These are phyloP conservation scores for Phialocephala subalpina DNA, from an alignment of 2,329 filamentous ascomycete species.

Conservation along the genomic window DNA sequence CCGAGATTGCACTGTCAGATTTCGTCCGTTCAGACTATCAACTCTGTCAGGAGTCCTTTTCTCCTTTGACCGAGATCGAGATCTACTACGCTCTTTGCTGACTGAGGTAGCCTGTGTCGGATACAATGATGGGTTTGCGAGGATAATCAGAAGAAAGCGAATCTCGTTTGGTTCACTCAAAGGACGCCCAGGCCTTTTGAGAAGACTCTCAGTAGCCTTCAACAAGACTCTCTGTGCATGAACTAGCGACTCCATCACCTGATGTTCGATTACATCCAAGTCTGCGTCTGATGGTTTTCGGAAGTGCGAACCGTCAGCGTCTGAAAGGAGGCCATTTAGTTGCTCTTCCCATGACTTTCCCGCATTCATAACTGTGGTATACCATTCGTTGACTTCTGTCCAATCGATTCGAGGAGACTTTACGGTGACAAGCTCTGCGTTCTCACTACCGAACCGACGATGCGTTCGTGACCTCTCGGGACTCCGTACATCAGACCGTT, in stretches of 20 bases:
- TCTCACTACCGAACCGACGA: slow-evolving; percentile 38
- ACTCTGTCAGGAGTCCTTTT: slow-evolving; percentile 30
- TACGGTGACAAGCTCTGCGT: slow-evolving; percentile 55
- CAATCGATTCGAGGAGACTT: slow-evolving; percentile 79
- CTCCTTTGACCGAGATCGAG: slow-evolving; percentile 37
- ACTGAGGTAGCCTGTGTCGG: slow-evolving; percentile 43
- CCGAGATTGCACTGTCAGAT: slow-evolving; percentile 15
- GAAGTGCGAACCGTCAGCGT: slow-evolving; percentile 29
- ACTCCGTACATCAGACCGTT: slow-evolving; percentile 50
- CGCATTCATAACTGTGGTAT: slow-evolving; percentile 72
- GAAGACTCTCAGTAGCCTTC: slow-evolving; percentile 79
- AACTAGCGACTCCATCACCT: slow-evolving; percentile 67
- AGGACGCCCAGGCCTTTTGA: slow-evolving; percentile 80
- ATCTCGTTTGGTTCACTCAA: slow-evolving; percentile 74
- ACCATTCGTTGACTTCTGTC: slow-evolving; percentile 77
- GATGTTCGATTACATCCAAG: slow-evolving; percentile 55
- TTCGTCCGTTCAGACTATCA: slow-evolving; percentile 18
- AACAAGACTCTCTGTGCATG: slow-evolving; percentile 75
- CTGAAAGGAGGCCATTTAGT: slow-evolving; percentile 60
- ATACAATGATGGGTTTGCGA: slow-evolving; percentile 81
- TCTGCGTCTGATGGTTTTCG: slow-evolving; percentile 34
- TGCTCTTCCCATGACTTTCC: slow-evolving; percentile 71
- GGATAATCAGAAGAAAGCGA: slow-evolving; percentile 79
- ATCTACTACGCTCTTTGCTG: slow-evolving; percentile 26
- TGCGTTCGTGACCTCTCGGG: slow-evolving; percentile 44